Evolutionary conservation across 2,329 filamentous ascomycete genomes (phyloP).

Genomic region (Fusarium veterinarium): DNA sequence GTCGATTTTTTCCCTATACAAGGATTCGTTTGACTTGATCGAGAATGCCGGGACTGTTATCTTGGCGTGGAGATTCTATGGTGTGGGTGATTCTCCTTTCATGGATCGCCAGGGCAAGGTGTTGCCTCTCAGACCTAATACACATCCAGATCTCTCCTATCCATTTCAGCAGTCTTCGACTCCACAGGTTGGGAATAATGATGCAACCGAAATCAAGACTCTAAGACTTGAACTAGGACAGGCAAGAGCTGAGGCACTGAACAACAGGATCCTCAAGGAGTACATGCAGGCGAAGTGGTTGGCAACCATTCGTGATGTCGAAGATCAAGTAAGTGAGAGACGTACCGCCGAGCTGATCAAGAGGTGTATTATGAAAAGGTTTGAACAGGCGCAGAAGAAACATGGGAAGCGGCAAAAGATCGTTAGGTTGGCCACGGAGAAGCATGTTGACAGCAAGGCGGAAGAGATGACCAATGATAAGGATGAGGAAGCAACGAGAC

Average conservation of each 20-base stretch:
- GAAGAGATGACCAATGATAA: not conserved
- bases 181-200: rapidly evolving
- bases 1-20: not conserved
- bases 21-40: not conserved
- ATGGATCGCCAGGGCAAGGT: not conserved
- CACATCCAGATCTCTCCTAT: not conserved
- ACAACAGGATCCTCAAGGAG: not conserved
- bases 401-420: not conserved
- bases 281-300: not conserved
- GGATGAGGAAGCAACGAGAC: not conserved
- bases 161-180: not conserved
- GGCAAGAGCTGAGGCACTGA: not conserved
- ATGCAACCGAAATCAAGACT: not conserved
- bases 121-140: not conserved
- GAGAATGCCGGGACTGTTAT: not conserved
- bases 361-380: rapidly evolving
- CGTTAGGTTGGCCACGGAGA: not conserved
- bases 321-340: not conserved
- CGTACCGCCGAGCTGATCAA: rapidly evolving
- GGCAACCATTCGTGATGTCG: not conserved
- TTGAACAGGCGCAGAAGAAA: not conserved
- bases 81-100: rapidly evolving
- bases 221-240: not conserved
- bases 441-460: not conserved
- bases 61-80: not conserved